Percentiles rank a stretch among this genome's conserved stretches.
Evolutionary conservation across 2,329 filamentous ascomycete species (phyloP).

Genomic region (Colletotrichum tanaceti): DNA sequence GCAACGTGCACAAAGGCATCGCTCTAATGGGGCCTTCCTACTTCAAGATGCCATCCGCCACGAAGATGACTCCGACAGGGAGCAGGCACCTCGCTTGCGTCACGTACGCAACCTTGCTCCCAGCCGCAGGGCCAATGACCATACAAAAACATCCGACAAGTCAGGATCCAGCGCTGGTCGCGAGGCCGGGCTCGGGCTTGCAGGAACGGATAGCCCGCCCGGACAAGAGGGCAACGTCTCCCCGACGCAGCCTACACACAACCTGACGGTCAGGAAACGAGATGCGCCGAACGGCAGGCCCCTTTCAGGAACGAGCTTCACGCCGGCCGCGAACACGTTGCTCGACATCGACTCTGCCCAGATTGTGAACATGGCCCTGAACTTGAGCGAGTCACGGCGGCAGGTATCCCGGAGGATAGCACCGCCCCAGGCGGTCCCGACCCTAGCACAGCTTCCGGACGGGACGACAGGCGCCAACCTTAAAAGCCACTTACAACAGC

Average conservation of each 20-base stretch:
- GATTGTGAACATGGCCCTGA: constrained; percentile 93
- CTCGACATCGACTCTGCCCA: constrained; percentile 83
- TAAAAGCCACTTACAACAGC: constrained; percentile 77
- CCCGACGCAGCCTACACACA: constrained; percentile 25
- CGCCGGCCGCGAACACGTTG: constrained; percentile 43
- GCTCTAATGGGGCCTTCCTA: constrained; percentile 63
- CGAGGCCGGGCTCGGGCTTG: constrained; percentile 25
- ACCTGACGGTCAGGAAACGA: constrained; percentile 36
- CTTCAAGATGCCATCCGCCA: constrained; percentile 57
- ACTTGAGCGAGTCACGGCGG: constrained; percentile 83
- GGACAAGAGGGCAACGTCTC: constrained; percentile 23
- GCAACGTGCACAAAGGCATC: constrained; percentile 52
- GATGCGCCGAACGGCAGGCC: constrained; percentile 43
- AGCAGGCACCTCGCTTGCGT: constrained; percentile 47
- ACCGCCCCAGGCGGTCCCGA: constrained; percentile 63
- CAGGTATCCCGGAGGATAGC: constrained; percentile 69
- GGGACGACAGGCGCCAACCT: constrained; percentile 68
- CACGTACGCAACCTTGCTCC: constrained; percentile 43
- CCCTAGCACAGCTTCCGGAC: constrained; percentile 64
- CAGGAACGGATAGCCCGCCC: constrained; percentile 17
- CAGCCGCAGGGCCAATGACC: constrained; percentile 28
- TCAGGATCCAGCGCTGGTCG: constrained; percentile 30
- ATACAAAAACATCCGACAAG: constrained; percentile 27
- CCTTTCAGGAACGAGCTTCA: constrained; percentile 37
- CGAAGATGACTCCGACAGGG: constrained; percentile 47